Base-by-base conservation (phyloP, 2,329 filamentous ascomycete genomes). In the Mycosphaerella sp. region DNA sequence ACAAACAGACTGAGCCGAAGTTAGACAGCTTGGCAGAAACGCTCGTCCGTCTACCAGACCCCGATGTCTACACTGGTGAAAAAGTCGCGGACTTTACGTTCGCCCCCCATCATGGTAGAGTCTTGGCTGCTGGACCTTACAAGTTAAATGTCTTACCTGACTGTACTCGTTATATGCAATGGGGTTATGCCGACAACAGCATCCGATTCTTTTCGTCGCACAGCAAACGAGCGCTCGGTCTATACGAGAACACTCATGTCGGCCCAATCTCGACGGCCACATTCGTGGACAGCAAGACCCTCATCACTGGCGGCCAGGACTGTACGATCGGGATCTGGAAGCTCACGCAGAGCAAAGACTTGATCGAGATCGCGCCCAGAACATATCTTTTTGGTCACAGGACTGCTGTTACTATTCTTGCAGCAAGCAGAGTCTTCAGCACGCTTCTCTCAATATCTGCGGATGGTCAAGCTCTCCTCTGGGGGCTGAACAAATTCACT, bases 221-320 rank as follows among this genome's bases (percentile, higher is more conserved):
- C 84, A 86, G 45, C 89, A 85, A 88, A 66, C 91, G 89, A 75
- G 77, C 87, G 21, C 82, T 95, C 36, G 92, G 92, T 0, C 79
- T 96, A 14, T 95, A 92, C 66, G 93, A 98, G 70, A 95, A 97
- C 66, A 77, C 96, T 2, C 93, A 98, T 68, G 85, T 92, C 54
- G 90, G 91, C 4, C 90, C 95, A 67, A 80, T 98, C 29, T 92
- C 90, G 0, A 84, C 84, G 52, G 85, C 89, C 0, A 77, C 86
- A 10, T 93, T 97, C 67, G 89, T 89, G 0, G 92, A 96, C 68
- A 92, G 89, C 12, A 88, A 87, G 64, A 95, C 89, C 0, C 78
- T 98, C 17, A 85, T 98, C 59, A 97, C 93, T 0, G 89, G 90
- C 0, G 93, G 93, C 26, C 86, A 89, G 46, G 93, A 98, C 65